A percentile compares a stretch with the other conserved stretches of the same genome.
phyloP scores from a whole-genome alignment of 2,329 filamentous ascomycete genomes.

The Triangularia verruculosa region DNA sequence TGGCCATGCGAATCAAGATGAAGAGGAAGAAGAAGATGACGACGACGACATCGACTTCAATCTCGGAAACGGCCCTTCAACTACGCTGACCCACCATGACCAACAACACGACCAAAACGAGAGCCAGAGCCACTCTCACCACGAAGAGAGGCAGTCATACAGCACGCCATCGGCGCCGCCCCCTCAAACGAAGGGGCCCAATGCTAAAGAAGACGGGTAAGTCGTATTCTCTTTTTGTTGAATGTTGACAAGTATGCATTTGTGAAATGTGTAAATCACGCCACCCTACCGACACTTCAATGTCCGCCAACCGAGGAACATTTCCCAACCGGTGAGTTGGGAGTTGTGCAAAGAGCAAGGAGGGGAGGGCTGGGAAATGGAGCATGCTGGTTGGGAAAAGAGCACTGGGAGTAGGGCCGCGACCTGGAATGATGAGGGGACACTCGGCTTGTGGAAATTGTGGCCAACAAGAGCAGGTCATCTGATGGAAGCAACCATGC shows the following conservation, averaged over 20 bases:
- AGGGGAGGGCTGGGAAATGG: neutral
- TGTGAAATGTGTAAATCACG: neutral
- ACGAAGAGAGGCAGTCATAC: constrained; percentile 26
- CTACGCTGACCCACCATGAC: constrained; percentile 30
- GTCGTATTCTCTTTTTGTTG: constrained; percentile 39
- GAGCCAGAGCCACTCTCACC: constrained; percentile 7
- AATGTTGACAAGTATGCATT: neutral
- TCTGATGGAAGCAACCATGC: constrained; percentile 6
- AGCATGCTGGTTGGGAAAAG: neutral
- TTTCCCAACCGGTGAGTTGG: neutral
- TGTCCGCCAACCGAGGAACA: no score
- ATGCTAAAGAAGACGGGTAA: constrained; percentile 92
- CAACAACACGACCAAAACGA: constrained; percentile 19
- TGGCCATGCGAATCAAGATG: constrained; percentile 37
- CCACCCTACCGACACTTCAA: no score
- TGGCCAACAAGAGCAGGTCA: constrained; percentile 7
- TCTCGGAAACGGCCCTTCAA: constrained; percentile 40
- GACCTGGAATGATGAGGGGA: neutral
- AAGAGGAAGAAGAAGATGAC: constrained; percentile 47
- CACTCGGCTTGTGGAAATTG: no score
- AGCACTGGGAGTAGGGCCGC: neutral
- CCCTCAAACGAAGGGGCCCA: constrained; percentile 49
- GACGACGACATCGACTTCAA: constrained; percentile 56
- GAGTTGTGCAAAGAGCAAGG: neutral
- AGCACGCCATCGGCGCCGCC: constrained; percentile 33